These are phyloP conservation scores for Rhodotorula toruloides DNA, from an alignment of 768 basidiomycete species.

Conservation along the genomic window DNA sequence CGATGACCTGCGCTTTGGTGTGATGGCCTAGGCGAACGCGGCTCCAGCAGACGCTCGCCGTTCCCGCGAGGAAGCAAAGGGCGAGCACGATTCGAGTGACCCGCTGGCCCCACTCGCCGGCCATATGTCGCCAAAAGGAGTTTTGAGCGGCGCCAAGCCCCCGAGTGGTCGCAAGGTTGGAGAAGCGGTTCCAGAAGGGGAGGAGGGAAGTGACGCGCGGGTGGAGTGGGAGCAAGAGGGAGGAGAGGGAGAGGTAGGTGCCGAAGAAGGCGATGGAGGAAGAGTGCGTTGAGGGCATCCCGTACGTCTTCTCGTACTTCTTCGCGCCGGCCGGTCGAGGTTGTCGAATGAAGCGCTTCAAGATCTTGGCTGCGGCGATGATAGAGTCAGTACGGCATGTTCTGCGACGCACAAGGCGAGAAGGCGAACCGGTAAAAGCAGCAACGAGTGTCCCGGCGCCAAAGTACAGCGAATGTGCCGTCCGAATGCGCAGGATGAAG, in stretches of 20 bases:
- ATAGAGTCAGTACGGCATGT: not conserved
- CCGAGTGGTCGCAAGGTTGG: slow-evolving; percentile 1
- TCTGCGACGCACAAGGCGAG: not conserved
- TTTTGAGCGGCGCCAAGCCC: slow-evolving; percentile 5
- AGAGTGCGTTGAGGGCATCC: slow-evolving; percentile 52
- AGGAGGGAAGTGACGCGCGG: slow-evolving; percentile 38
- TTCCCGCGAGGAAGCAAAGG: slow-evolving; percentile 10
- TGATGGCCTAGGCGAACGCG: slow-evolving; percentile 41
- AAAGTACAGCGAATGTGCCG: slow-evolving; percentile 48
- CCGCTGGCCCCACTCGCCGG: slow-evolving; percentile 6
- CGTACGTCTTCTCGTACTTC: slow-evolving; percentile 48
- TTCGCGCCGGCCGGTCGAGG: slow-evolving; percentile 45
- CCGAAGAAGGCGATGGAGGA: slow-evolving; percentile 50
- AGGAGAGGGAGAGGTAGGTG: slow-evolving; percentile 46
- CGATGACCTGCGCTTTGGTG: slow-evolving; percentile 41
- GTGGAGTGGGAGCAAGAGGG: slow-evolving; percentile 39
- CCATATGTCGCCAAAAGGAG: slow-evolving; percentile 9
- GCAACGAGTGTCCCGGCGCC: slow-evolving; percentile 47
- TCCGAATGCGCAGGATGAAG: slow-evolving; percentile 45
- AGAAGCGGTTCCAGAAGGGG: slow-evolving; percentile 24
- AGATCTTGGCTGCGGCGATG: slow-evolving; percentile 45
- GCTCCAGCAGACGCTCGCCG: slow-evolving; percentile 39
- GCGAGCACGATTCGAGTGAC: slow-evolving; percentile 26
- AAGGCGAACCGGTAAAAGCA: slow-evolving; percentile 45
- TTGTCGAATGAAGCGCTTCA: slow-evolving; percentile 47